Conservation (phyloP, 2,329 filamentous ascomycete genomes). For the Colletotrichum kahawae region DNA sequence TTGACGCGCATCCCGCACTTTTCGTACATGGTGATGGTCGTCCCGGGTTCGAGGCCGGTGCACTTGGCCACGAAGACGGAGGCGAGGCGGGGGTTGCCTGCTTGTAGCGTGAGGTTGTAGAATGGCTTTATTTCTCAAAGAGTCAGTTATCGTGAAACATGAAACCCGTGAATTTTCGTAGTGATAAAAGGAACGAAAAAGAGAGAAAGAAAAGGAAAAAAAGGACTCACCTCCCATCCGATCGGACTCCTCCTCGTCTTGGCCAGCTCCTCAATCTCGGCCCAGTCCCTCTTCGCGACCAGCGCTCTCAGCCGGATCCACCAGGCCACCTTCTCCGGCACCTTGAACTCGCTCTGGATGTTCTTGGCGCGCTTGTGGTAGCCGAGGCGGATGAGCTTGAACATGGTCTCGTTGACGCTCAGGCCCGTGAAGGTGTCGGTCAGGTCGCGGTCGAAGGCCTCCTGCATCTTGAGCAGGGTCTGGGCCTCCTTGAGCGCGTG, state of each 20-base stretch:
- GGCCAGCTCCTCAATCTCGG: slow-evolving; percentile 89
- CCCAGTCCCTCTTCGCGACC: slow-evolving; percentile 90
- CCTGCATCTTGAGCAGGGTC: slow-evolving; percentile 83
- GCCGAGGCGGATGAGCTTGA: slow-evolving; percentile 81
- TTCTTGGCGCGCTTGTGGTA: slow-evolving; percentile 87
- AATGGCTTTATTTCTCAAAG: slow-evolving; percentile 66
- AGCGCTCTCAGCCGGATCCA: slow-evolving; percentile 86
- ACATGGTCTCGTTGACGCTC: slow-evolving; percentile 89
- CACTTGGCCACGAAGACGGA: slow-evolving; percentile 88
- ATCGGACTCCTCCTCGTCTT: slow-evolving; percentile 87
- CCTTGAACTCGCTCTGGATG: slow-evolving; percentile 89
- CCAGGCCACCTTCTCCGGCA: slow-evolving; percentile 88
- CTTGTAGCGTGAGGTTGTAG: slow-evolving; percentile 86
- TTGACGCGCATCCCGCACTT: slow-evolving; percentile 91
- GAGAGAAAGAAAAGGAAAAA: too few relatives aligned
- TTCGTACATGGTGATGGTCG: slow-evolving; percentile 89
- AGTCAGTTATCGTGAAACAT: not conserved
- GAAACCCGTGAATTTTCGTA: not conserved
- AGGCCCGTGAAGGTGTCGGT: slow-evolving; percentile 79
- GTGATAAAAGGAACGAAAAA: not conserved
- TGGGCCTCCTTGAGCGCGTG: slow-evolving; percentile 80
- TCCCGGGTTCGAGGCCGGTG: slow-evolving; percentile 68
- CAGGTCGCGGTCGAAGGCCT: slow-evolving; percentile 84
- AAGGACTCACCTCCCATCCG: slow-evolving; percentile 82
- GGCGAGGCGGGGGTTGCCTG: slow-evolving; percentile 88